Evolutionary conservation across 1,284 basidiomycete genomes (phyloP).

Genomic region (Ceratobasidium papillatum): DNA sequence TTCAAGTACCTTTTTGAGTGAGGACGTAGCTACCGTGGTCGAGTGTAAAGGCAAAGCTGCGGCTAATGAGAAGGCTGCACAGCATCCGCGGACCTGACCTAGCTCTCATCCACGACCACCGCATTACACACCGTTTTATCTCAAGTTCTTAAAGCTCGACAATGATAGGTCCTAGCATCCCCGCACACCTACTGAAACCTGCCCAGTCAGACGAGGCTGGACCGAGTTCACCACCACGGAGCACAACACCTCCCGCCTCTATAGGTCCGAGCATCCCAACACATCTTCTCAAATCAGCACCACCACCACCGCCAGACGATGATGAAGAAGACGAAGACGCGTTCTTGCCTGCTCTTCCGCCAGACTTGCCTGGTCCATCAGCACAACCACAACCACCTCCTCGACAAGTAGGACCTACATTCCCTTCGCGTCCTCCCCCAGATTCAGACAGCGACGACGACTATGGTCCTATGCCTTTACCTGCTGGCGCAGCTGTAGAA

Average conservation of each 20-base stretch:
- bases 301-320: slow-evolving; percentile 48
- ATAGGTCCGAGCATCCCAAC: slow-evolving; percentile 42
- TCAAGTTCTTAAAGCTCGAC: too few species aligned
- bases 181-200: slow-evolving; percentile 15
- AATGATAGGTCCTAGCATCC: slow-evolving; percentile 33
- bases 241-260: slow-evolving; percentile 23
- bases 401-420: slow-evolving; percentile 41
- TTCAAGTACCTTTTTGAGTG: neutral
- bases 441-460: slow-evolving; percentile 69
- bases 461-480: slow-evolving; percentile 77
- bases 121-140: neutral
- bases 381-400: neutral
- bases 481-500: slow-evolving; percentile 52
- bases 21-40: slow-evolving; percentile 1
- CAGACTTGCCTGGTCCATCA: slow-evolving; percentile 59
- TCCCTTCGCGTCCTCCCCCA: slow-evolving; percentile 51
- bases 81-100: slow-evolving; percentile 27
- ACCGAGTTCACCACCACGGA: slow-evolving; percentile 8
- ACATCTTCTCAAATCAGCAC: slow-evolving; percentile 36
- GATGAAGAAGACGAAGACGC: slow-evolving; percentile 67
- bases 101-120: slow-evolving; percentile 8
- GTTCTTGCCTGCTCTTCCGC: slow-evolving; percentile 70
- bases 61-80: slow-evolving; percentile 34
- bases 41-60: slow-evolving; percentile 28
- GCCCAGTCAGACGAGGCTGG: slow-evolving; percentile 8